phyloP scores from a whole-genome alignment of 2,329 filamentous ascomycete species.

The Penicillium sp. region DNA sequence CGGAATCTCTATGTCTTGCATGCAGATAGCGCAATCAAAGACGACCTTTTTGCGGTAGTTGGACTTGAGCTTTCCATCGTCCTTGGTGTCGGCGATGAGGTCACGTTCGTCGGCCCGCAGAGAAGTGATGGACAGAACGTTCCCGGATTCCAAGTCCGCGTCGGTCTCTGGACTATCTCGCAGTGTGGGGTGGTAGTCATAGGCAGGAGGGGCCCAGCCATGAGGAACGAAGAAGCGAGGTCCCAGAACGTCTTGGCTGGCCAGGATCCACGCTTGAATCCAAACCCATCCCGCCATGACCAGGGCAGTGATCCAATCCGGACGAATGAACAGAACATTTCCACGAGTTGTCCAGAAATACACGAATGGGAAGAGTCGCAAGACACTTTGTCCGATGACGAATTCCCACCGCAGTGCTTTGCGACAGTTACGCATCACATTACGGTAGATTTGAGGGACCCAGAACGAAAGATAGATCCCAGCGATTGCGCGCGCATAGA shows the following conservation, averaged over 20 bases:
- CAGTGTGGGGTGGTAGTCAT: slow-evolving; percentile 91
- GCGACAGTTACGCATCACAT: slow-evolving; percentile 83
- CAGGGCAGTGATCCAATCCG: slow-evolving; percentile 60
- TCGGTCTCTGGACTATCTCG: slow-evolving; percentile 50
- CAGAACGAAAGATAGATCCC: slow-evolving; percentile 84
- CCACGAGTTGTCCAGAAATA: slow-evolving; percentile 76
- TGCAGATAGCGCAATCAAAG: slow-evolving; percentile 93
- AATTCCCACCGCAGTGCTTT: slow-evolving; percentile 90
- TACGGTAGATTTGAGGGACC: slow-evolving; percentile 86
- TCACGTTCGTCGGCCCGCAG: slow-evolving; percentile 48
- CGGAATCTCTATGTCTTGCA: slow-evolving; percentile 83
- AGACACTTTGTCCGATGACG: slow-evolving; percentile 71
- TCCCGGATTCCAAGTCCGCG: slow-evolving; percentile 72
- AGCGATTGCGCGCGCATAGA: slow-evolving; percentile 58
- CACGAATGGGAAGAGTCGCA: slow-evolving; percentile 71
- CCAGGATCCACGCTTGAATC: slow-evolving; percentile 74
- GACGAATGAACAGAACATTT: slow-evolving; percentile 74
- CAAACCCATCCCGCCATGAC: slow-evolving; percentile 73
- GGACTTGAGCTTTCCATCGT: slow-evolving; percentile 37
- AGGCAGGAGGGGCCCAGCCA: slow-evolving; percentile 59
- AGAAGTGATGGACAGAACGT: slow-evolving; percentile 66
- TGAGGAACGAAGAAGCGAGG: slow-evolving; percentile 78
- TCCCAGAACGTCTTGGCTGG: slow-evolving; percentile 75
- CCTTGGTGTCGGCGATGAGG: slow-evolving; percentile 30
- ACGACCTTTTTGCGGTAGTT: slow-evolving; percentile 51